phyloP scores from a whole-genome alignment of 2,329 filamentous ascomycete genomes.

The Colletotrichum sp. region DNA sequence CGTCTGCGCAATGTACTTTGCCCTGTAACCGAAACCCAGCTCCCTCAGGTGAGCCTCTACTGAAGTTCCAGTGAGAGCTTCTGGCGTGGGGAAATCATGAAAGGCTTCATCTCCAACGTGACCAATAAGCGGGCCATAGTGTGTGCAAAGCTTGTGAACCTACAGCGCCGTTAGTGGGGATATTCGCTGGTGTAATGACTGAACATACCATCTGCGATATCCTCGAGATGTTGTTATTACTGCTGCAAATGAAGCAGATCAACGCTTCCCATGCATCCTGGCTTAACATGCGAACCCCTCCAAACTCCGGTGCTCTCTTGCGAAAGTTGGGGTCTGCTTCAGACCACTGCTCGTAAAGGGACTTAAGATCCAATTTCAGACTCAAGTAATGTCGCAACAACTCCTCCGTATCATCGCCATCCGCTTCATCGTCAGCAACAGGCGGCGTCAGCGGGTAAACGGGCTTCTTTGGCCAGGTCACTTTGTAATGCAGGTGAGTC shows the following conservation, averaged over 20 bases:
- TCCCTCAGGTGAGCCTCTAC: constrained; percentile 82
- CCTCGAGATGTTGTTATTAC: constrained; percentile 95
- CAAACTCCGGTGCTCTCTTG: constrained; percentile 84
- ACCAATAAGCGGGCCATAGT: constrained; percentile 82
- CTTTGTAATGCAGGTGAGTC: constrained; percentile 79
- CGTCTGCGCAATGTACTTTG: constrained; percentile 89
- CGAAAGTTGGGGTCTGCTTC: constrained; percentile 85
- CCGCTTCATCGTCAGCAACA: constrained; percentile 24
- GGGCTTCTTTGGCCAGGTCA: constrained; percentile 58
- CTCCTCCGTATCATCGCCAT: constrained; percentile 71
- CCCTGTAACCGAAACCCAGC: constrained; percentile 92
- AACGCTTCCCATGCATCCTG: constrained; percentile 97
- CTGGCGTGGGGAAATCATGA: constrained; percentile 85
- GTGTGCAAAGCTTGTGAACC: constrained; percentile 84
- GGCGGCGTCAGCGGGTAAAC: constrained; percentile 18
- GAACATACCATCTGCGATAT: constrained; percentile 87
- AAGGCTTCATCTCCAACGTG: constrained; percentile 73
- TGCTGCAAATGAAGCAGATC: constrained; percentile 95
- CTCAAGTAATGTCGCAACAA: constrained; percentile 89
- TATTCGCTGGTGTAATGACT: neutral
- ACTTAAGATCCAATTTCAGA: constrained; percentile 74
- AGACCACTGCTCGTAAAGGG: constrained; percentile 89
- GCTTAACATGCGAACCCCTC: constrained; percentile 87
- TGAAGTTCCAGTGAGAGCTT: constrained; percentile 71
- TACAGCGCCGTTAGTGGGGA: constrained; percentile 28